Conservation (phyloP, 1,284 basidiomycete species). For the Cutaneotrichosporon sp. region DNA sequence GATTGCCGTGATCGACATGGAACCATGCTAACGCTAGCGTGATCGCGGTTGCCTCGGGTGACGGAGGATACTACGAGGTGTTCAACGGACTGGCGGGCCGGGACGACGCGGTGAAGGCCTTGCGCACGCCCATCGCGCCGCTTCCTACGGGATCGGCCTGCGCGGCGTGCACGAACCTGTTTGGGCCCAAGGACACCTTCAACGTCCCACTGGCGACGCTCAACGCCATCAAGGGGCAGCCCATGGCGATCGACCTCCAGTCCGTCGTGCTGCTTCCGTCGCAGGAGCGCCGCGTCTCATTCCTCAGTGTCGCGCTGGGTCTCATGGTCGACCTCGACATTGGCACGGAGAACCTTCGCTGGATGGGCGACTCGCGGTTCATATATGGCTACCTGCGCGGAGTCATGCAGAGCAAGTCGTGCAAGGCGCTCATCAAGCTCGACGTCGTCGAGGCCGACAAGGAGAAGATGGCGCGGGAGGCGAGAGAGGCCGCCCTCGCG, state of each 20-base stretch:
- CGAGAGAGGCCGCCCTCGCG: slow-evolving; percentile 31
- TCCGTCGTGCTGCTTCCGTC: slow-evolving; percentile 60
- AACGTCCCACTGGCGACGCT: slow-evolving; percentile 74
- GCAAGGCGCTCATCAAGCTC: slow-evolving; percentile 69
- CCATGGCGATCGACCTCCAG: slow-evolving; percentile 78
- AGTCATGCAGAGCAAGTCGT: slow-evolving; percentile 67
- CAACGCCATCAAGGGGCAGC: slow-evolving; percentile 83
- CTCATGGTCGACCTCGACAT: slow-evolving; percentile 87
- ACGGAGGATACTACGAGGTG: slow-evolving; percentile 88
- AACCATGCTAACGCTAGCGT: slow-evolving; percentile 54
- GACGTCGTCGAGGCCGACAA: slow-evolving; percentile 74
- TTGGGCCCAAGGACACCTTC: slow-evolving; percentile 62
- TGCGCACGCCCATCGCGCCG: slow-evolving; percentile 75
- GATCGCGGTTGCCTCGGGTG: slow-evolving; percentile 81
- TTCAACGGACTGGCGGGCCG: slow-evolving; percentile 85
- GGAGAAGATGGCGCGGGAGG: slow-evolving; percentile 61
- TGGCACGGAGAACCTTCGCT: slow-evolving; percentile 82
- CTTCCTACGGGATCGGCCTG: slow-evolving; percentile 72
- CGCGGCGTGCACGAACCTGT: slow-evolving; percentile 52
- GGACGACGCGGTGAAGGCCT: slow-evolving; percentile 70
- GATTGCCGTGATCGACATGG: background rate
- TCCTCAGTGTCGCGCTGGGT: slow-evolving; percentile 84
- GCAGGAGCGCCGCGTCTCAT: slow-evolving; percentile 64
- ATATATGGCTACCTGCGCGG: slow-evolving; percentile 77
- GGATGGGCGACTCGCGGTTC: slow-evolving; percentile 93